Evolutionary conservation across 179 eudicot genomes (phyloP).

Genomic region (Vitellaria paradoxa): DNA sequence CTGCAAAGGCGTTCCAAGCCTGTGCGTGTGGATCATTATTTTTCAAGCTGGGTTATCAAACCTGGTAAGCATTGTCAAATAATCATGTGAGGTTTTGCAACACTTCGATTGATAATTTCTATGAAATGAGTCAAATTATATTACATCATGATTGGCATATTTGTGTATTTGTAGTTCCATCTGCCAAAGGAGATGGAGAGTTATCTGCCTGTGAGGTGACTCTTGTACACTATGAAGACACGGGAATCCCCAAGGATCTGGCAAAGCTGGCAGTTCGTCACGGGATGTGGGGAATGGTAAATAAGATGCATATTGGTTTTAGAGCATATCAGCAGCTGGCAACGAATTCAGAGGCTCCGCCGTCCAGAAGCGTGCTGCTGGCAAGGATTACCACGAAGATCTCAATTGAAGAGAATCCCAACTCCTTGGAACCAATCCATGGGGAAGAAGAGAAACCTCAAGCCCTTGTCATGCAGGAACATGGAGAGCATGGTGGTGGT

Average conservation of each 20-base stretch:
- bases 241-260: slow-evolving; percentile 96
- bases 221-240: slow-evolving; percentile 89
- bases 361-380: slow-evolving; percentile 64
- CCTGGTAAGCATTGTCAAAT: slow-evolving; percentile 53
- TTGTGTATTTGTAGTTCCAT: slow-evolving; percentile 46
- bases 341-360: slow-evolving; percentile 46
- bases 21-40: slow-evolving; percentile 86
- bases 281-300: slow-evolving; percentile 99
- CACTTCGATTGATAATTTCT: background rate
- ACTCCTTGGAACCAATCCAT: slow-evolving; percentile 21
- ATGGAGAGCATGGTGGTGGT: slow-evolving; percentile 30
- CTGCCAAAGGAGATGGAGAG: slow-evolving; percentile 78
- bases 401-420: slow-evolving; percentile 26
- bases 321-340: slow-evolving; percentile 70
- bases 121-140: background rate
- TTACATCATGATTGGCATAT: background rate
- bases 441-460: slow-evolving; percentile 37
- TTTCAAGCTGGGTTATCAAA: slow-evolving; percentile 89
- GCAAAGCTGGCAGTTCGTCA: slow-evolving; percentile 89
- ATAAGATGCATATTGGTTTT: slow-evolving; percentile 80
- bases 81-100: background rate
- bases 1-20: slow-evolving; percentile 81
- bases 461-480: background rate
- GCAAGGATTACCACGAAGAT: slow-evolving; percentile 69
- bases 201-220: slow-evolving; percentile 80